Conservation (phyloP, 352 stramenopile genomes). For the Pythium volutum region DNA sequence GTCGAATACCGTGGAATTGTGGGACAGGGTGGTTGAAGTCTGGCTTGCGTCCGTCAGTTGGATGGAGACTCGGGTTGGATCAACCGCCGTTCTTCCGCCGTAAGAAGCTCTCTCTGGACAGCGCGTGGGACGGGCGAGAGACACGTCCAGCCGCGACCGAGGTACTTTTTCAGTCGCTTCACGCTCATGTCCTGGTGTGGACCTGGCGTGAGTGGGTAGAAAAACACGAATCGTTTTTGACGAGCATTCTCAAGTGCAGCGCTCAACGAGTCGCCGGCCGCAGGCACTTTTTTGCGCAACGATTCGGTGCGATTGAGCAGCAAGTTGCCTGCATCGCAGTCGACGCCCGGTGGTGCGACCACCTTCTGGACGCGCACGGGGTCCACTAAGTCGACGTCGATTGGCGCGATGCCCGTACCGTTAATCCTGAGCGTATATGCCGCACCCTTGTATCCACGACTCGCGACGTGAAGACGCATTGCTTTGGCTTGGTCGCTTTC, state of each 20-base stretch:
- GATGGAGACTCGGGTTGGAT: neutral
- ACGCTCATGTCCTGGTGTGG: conserved; percentile 8
- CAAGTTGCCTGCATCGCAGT: conserved; percentile 29
- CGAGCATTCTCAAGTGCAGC: conserved; percentile 11
- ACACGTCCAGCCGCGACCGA: conserved; percentile 27
- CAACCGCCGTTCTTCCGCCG: conserved; percentile 1
- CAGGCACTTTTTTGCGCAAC: conserved; percentile 24
- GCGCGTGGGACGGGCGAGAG: conserved; percentile 14
- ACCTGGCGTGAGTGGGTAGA: conserved; percentile 9
- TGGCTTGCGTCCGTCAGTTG: neutral
- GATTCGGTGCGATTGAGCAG: conserved; percentile 11
- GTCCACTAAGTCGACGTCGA: conserved; percentile 32
- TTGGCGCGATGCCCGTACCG: neutral
- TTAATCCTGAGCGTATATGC: conserved; percentile 11
- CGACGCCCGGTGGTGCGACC: conserved; percentile 20
- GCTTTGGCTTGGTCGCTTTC: neutral
- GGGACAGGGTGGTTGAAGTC: neutral
- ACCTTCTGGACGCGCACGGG: neutral
- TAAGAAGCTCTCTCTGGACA: neutral
- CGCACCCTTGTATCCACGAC: conserved; percentile 12
- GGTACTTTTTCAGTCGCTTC: conserved; percentile 24
- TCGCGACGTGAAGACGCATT: neutral
- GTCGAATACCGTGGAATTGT: neutral
- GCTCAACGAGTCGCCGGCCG: conserved; percentile 13
- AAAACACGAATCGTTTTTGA: conserved; percentile 28